These are phyloP conservation scores for Aegilops sharonensis DNA, from an alignment of 176 grass and related monocot species.

Conservation along the genomic window DNA sequence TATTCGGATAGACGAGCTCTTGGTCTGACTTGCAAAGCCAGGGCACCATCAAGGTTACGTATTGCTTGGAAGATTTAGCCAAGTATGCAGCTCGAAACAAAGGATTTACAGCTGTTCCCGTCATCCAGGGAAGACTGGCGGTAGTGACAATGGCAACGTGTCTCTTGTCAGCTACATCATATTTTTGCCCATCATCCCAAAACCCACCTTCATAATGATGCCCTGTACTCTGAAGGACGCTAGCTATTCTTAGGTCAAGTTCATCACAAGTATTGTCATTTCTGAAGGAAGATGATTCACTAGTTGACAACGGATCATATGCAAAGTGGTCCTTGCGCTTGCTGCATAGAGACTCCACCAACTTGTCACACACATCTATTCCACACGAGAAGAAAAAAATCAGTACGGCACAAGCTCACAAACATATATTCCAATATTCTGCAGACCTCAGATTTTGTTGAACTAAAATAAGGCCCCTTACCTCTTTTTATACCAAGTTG, in stretches of 20 bases:
- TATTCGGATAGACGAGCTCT: slow-evolving; percentile 87
- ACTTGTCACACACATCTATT: slow-evolving; percentile 75
- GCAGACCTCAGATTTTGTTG: background rate
- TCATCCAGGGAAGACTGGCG: slow-evolving; percentile 99
- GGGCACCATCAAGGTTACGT: slow-evolving; percentile 83
- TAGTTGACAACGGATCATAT: slow-evolving; percentile 36
- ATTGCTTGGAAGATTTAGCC: slow-evolving; percentile 70
- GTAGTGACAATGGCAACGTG: slow-evolving; percentile 96
- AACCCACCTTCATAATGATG: slow-evolving; percentile 70
- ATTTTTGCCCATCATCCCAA: slow-evolving; percentile 48
- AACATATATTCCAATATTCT: background rate
- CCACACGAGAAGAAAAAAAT: slow-evolving; percentile 15
- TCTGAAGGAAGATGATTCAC: slow-evolving; percentile 42
- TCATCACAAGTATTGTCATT: slow-evolving; percentile 53
- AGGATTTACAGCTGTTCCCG: slow-evolving; percentile 94
- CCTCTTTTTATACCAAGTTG: slow-evolving; percentile 94
- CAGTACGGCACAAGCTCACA: slow-evolving; percentile 14
- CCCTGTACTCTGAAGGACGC: slow-evolving; percentile 84
- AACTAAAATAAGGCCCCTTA: slow-evolving; percentile 32
- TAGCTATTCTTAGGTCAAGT: slow-evolving; percentile 85
- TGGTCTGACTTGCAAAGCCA: slow-evolving; percentile 96
- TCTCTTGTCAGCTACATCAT: slow-evolving; percentile 42
- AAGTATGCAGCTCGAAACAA: slow-evolving; percentile 96
- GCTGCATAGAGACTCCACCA: slow-evolving; percentile 70
- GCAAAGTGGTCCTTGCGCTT: slow-evolving; percentile 53